A percentile compares a stretch with the other conserved stretches of the same genome.
phyloP scores from a whole-genome alignment of 179 eudicot species.

The Vitellaria paradoxa region DNA sequence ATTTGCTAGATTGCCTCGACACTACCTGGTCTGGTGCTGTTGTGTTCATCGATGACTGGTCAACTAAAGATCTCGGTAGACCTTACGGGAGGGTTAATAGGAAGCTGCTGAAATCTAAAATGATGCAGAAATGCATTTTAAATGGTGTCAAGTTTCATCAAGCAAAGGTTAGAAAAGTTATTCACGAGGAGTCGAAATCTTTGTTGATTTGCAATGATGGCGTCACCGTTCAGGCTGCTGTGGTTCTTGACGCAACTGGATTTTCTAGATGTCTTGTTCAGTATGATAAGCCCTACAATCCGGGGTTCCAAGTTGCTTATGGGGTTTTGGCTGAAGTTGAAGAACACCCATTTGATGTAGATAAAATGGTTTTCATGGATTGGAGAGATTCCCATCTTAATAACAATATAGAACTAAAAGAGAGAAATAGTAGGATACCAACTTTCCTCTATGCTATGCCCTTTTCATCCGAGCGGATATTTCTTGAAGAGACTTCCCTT shows the following conservation, averaged over 20 bases:
- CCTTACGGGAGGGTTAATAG: constrained; percentile 97
- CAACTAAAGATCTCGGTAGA: constrained; percentile 71
- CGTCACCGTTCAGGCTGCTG: constrained; percentile 75
- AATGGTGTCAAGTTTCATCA: constrained; percentile 94
- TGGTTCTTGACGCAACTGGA: constrained; percentile 98
- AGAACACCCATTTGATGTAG: constrained; percentile 86
- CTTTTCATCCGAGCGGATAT: constrained; percentile 67
- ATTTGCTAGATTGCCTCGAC: constrained; percentile 92
- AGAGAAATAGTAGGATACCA: constrained; percentile 71
- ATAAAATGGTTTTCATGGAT: constrained; percentile 98
- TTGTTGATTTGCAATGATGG: constrained; percentile 83
- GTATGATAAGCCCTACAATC: constrained; percentile 91
- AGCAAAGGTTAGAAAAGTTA: constrained; percentile 78
- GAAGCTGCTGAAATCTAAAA: constrained; percentile 82
- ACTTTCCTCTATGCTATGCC: constrained; percentile 99
- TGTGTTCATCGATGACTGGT: constrained; percentile 64
- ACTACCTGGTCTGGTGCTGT: constrained; percentile 96
- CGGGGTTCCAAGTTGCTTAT: constrained; percentile 96
- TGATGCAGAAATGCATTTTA: constrained; percentile 90
- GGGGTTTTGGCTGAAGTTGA: constrained; percentile 96
- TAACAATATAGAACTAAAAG: constrained; percentile 46
- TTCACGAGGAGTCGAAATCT: constrained; percentile 83
- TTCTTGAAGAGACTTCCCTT: constrained; percentile 94
- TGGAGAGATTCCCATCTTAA: constrained; percentile 96
- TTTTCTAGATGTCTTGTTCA: constrained; percentile 86